Evolutionary conservation across 352 stramenopile genomes (phyloP).

Genomic region (Globisporangium cederbergense): DNA sequence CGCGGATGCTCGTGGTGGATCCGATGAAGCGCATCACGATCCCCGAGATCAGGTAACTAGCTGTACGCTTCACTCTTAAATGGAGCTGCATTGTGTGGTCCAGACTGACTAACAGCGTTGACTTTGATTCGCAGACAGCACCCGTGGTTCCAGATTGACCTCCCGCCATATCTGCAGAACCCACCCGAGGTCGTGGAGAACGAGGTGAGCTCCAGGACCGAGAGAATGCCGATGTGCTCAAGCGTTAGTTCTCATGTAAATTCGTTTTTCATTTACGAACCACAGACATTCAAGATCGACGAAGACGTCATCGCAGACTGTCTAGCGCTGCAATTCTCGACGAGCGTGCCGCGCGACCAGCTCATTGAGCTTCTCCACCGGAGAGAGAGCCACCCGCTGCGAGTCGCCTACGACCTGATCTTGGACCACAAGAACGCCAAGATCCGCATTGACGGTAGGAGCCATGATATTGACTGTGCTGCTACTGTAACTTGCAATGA

Average conservation of each 20-base stretch:
- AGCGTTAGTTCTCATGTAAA: background rate
- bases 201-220: slow-evolving; percentile 54
- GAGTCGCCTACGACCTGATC: slow-evolving; percentile 96
- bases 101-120: too few relatives aligned
- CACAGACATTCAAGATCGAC: slow-evolving; percentile 76
- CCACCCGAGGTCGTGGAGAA: slow-evolving; percentile 95
- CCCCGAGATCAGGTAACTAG: slow-evolving; percentile 90
- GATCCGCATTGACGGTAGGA: slow-evolving; percentile 84
- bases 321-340: slow-evolving; percentile 46
- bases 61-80: too few relatives aligned
- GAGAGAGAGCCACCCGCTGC: slow-evolving; percentile 72
- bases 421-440: slow-evolving; percentile 97
- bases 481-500: background rate
- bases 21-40: slow-evolving; percentile 99
- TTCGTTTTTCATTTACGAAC: background rate
- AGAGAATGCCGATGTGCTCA: background rate
- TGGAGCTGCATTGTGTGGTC: too few relatives aligned
- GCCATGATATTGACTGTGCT: background rate
- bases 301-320: slow-evolving; percentile 68
- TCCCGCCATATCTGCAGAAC: slow-evolving; percentile 97
- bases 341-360: slow-evolving; percentile 51
- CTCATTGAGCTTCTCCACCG: slow-evolving; percentile 51
- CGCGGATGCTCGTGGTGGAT: slow-evolving; percentile 98
- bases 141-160: slow-evolving; percentile 97
- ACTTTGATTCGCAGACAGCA: slow-evolving; percentile 64